Evolutionary conservation across 2,329 filamentous ascomycete species (phyloP), one percentile per base, ranked within the genome.

Genomic region (Fonsecaea nubica): DNA sequence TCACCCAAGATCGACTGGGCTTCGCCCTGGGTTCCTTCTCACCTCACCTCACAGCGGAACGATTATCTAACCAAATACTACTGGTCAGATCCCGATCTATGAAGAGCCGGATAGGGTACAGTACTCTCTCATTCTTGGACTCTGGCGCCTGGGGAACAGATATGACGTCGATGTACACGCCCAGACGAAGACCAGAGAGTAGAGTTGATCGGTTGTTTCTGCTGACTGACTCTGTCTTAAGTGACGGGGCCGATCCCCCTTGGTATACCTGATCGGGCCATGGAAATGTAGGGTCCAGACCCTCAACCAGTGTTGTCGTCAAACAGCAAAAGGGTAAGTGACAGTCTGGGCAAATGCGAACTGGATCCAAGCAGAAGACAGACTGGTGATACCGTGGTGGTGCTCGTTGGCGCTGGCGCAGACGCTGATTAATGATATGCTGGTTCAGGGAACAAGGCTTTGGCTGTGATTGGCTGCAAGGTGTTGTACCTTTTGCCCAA

Each of bases 21-120:
- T 50, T 4, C 5, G 12, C 10, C 12, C 35, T 21, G 57, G 40
- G 8, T 13, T 42, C 54, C 21, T 57, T 58, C 62, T 64, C 54
- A 58, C 62, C 15, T 58, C 62, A 64, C 54, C 62, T 35, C 60
- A 57, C 60, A 18, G 33, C 54, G 35, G 21, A 42, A 36, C 42
- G 62, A 64, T 64, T 59, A 64, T 48, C 30, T 64, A 59, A 64
- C 56, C 36, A 59, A 54, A 53, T 58, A 12, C 50, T 59, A 58
- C 62, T 58, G 62, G 54, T 40, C 42, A 13, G 32, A 25, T 35
- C 25, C 40, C 21, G 15, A n/a, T 35, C 25, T 42, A 13, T 56
- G 4, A 33, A 33, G 15, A 38, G 15, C n/a, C 30, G 38, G 52
- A 52, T 48, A 30, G 33, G 40, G 57, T 25, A 30, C 33, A 50